A percentile compares a stretch with the other conserved stretches of the same genome.
Evolutionary conservation across 2,329 filamentous ascomycete species (phyloP).

Genomic region (Claviceps quebecensis): DNA sequence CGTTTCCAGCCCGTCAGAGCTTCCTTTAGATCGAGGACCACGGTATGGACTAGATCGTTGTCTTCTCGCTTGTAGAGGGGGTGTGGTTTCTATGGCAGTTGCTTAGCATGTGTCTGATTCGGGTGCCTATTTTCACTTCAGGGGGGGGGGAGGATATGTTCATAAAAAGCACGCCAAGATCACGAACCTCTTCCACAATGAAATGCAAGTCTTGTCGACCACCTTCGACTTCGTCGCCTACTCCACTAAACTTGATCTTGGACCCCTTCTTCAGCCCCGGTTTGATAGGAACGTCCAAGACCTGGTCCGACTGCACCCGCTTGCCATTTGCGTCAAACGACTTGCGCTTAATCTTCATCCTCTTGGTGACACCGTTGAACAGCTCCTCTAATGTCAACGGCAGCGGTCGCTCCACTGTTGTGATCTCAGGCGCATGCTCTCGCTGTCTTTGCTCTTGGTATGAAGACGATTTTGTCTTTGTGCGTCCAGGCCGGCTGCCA

Average conservation of each 20-base stretch:
- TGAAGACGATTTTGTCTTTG: constrained; percentile 27
- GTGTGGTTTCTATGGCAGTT: constrained; percentile 58
- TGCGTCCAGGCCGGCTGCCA: constrained; percentile 23
- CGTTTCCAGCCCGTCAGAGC: constrained; percentile 86
- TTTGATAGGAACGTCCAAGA: constrained; percentile 91
- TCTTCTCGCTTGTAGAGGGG: constrained; percentile 73
- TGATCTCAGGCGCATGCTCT: constrained; percentile 61
- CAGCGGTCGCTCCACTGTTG: constrained; percentile 75
- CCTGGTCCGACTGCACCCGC: constrained; percentile 73
- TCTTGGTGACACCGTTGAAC: constrained; percentile 78
- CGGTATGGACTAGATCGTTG: constrained; percentile 66
- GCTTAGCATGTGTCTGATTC: constrained; percentile 4
- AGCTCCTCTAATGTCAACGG: constrained; percentile 77
- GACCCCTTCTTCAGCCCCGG: constrained; percentile 89
- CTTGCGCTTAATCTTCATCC: constrained; percentile 97
- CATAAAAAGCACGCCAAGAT: not conserved
- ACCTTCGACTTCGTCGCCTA: constrained; percentile 95
- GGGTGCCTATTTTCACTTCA: too few relatives aligned
- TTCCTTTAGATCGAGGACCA: constrained; percentile 83
- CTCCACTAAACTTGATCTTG: constrained; percentile 95
- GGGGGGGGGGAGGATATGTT: too few relatives aligned
- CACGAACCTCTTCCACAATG: constrained; percentile 76
- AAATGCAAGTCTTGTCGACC: constrained; percentile 93
- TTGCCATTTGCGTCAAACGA: constrained; percentile 79
- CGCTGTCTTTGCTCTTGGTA: constrained; percentile 20